phyloP scores from a whole-genome alignment of 23 red algal species.

The Pyropia haitanensis region DNA sequence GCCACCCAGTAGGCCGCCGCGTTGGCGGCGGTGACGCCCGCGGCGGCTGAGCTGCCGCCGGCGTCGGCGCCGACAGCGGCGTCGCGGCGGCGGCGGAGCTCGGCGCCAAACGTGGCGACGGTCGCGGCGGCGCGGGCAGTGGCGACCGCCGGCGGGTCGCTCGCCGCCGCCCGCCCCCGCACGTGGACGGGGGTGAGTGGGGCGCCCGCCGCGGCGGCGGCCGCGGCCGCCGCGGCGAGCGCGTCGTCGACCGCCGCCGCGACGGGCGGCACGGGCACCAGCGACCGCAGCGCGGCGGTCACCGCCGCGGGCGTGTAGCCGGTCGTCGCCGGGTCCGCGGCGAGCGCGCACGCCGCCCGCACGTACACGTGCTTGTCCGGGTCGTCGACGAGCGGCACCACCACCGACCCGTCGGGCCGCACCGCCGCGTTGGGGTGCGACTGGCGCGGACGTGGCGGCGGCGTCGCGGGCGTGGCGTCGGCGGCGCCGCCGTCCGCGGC shows the following conservation, averaged over 20 bases:
- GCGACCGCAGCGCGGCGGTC: slow-evolving; percentile 17
- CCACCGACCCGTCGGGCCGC: slow-evolving; percentile 11
- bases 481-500: slow-evolving; percentile 6
- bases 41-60: too few species aligned
- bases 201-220: slow-evolving; percentile 4
- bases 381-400: slow-evolving; percentile 20
- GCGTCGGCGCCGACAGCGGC: too few species aligned
- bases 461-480: slow-evolving; percentile 23
- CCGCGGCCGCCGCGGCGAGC: not conserved
- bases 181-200: slow-evolving; percentile 4
- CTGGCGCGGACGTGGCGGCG: too few species aligned
- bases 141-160: too few species aligned
- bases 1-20: slow-evolving; percentile 17
- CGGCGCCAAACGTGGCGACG: too few species aligned
- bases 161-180: too few species aligned
- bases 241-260: slow-evolving; percentile 8
- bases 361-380: slow-evolving; percentile 62
- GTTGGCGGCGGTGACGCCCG: too few species aligned
- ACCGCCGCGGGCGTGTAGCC: not conserved
- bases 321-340: not conserved
- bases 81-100: too few species aligned
- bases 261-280: slow-evolving; percentile 25
- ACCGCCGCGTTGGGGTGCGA: slow-evolving; percentile 15
- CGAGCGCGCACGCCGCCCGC: slow-evolving; percentile 27
- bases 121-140: too few species aligned